Conservation (phyloP, 495 filamentous ascomycete genomes). For the Annulohypoxylon nitens region DNA sequence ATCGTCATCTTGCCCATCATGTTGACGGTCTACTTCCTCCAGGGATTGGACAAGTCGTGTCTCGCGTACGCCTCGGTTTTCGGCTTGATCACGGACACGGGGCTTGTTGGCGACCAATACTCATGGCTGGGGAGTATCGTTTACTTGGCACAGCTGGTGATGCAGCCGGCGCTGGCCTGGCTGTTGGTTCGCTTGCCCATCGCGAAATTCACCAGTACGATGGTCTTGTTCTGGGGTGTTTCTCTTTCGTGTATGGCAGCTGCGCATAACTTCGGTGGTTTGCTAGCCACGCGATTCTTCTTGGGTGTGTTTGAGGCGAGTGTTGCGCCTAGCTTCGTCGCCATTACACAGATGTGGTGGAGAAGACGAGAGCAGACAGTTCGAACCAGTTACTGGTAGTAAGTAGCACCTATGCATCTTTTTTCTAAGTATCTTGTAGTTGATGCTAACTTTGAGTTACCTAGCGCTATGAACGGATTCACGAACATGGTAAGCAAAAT, state of each 20-base stretch:
- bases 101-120: conserved; percentile 45
- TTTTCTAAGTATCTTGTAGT: not conserved
- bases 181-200: conserved; percentile 56
- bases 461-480: conserved; percentile 66
- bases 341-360: conserved; percentile 75
- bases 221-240: conserved; percentile 48
- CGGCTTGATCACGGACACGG: conserved; percentile 45
- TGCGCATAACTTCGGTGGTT: conserved; percentile 52
- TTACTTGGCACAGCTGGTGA: conserved; percentile 48
- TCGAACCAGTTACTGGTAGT: conserved; percentile 70
- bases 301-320: conserved; percentile 52
- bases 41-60: conserved; percentile 58
- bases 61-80: conserved; percentile 54
- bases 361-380: conserved; percentile 70
- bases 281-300: conserved; percentile 51
- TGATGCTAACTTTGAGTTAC: conserved; percentile 58
- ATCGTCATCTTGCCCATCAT: conserved; percentile 56
- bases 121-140: conserved; percentile 51
- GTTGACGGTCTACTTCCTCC: conserved; percentile 58
- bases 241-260: conserved; percentile 47
- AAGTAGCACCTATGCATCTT: conserved; percentile 10
- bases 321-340: conserved; percentile 68
- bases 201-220: conserved; percentile 48
- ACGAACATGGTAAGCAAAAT: conserved; percentile 62
- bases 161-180: conserved; percentile 48